These are phyloP conservation scores for Candida endomychidarum DNA, from an alignment of 805 yeast genomes.

Conservation along the genomic window DNA sequence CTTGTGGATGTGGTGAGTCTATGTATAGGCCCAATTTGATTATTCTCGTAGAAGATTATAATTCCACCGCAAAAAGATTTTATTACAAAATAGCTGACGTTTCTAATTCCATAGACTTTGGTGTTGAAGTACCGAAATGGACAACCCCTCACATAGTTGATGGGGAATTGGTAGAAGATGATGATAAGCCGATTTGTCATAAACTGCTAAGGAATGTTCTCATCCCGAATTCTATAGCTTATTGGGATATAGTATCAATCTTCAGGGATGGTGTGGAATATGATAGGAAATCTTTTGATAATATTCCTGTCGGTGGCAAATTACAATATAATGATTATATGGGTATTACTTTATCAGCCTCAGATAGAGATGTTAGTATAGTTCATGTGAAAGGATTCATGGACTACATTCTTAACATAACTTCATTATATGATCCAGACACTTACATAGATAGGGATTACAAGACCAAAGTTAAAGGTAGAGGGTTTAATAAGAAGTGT, in stretches of 20 bases:
- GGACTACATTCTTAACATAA: constrained; percentile 12
- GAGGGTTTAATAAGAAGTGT: constrained; percentile 15
- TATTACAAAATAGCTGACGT: constrained; percentile 24
- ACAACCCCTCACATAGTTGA: constrained; percentile 19
- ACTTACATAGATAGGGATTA: constrained; percentile 9
- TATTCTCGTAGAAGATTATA: constrained; percentile 30
- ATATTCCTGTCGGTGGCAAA: constrained; percentile 14
- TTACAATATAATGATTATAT: constrained; percentile 21
- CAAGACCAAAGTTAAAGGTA: background rate
- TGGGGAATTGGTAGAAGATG: constrained; percentile 14
- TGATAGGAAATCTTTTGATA: constrained; percentile 12
- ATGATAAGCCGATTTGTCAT: constrained; percentile 12
- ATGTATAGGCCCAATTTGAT: constrained; percentile 47
- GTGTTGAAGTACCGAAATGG: constrained; percentile 28
- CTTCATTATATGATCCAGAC: constrained; percentile 13
- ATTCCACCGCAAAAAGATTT: constrained; percentile 15
- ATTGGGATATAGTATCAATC: constrained; percentile 24
- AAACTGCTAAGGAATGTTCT: constrained; percentile 25
- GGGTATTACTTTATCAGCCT: constrained; percentile 29
- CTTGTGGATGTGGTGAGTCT: constrained; percentile 45
- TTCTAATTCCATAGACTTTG: constrained; percentile 27
- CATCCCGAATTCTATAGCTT: constrained; percentile 32
- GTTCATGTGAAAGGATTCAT: constrained; percentile 26
- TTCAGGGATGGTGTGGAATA: constrained; percentile 14
- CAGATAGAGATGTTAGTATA: constrained; percentile 27